phyloP scores from a whole-genome alignment of 108 stramenopile species.

The Nitzschia inconspicua region DNA sequence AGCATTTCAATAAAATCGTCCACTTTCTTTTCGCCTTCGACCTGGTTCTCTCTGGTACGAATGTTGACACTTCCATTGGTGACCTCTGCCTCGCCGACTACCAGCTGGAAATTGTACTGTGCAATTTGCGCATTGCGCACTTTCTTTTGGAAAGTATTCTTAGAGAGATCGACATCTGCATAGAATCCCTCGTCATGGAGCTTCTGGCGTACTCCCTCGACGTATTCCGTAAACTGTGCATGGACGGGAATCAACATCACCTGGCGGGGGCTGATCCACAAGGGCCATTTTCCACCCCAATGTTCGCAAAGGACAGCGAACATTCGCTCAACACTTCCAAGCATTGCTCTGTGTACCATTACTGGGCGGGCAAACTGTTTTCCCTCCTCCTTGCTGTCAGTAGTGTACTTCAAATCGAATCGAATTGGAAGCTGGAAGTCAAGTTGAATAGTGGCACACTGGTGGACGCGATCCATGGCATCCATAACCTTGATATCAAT shows the following conservation, averaged over 20 bases:
- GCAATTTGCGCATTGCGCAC: constrained; percentile 94
- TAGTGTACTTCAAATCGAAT: constrained; percentile 93
- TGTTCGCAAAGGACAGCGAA: constrained; percentile 99
- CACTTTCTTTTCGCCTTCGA: constrained; percentile 89
- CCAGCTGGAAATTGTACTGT: constrained; percentile 98
- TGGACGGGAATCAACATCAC: constrained; percentile 96
- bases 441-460: constrained; percentile 99
- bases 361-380: constrained; percentile 91
- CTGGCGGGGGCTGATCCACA: constrained; percentile 99
- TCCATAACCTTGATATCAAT: constrained; percentile 99
- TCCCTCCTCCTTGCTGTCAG: constrained; percentile 79
- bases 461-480: constrained; percentile 98
- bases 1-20: constrained; percentile 79
- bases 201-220: constrained; percentile 71
- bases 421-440: constrained; percentile 99
- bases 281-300: constrained; percentile 99
- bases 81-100: constrained; percentile 93
- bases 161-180: constrained; percentile 91
- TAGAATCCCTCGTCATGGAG: constrained; percentile 92
- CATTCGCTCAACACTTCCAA: constrained; percentile 99
- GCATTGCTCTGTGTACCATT: constrained; percentile 99
- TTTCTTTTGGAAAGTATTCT: constrained; percentile 97
- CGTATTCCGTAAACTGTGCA: constrained; percentile 80
- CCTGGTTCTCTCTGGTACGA: constrained; percentile 90
- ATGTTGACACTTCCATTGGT: constrained; percentile 88